Base-by-base conservation (phyloP, 495 filamentous ascomycete species). In the Oidiodendron maius region DNA sequence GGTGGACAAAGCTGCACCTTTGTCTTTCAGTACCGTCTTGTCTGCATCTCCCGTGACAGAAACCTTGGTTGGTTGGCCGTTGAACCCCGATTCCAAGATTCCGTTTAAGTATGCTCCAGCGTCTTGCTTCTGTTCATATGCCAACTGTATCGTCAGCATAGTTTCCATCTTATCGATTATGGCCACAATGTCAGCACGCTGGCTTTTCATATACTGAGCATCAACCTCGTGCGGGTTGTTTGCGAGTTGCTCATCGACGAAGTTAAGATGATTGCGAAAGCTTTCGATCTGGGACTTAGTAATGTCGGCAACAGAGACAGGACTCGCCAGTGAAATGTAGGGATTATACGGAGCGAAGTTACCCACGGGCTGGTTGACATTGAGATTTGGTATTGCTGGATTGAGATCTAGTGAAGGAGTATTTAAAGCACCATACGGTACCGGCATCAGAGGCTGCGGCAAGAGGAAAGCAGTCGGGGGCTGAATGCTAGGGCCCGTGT, bases 221-320 rank as follows among this genome's bases (percentile, higher is more conserved):
- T 77, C 71, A 46, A 76, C 71, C 49, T 77, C 73, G 37, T 76
- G 67, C 17, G 60, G 64, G 35, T 74, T 72, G 56, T 67, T 70
- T 36, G 67, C 66, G 26, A 74, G 52, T 48, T 77, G 71, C 40
- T 68, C 60, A 38, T 74, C 67, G 32, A 71, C 61, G 38, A 67
- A 66, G 43, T 71, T 73, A 36, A 77, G 59, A 12, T 56, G 54
- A 12, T 17, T 16, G 36, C 57, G 52, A 30, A 71, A 39, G 13
- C 42, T 24, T 15, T 55, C 51, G 15, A 58, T 50, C 37, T 57
- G 57, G 10, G 30, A 11, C n/a, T 49, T 44, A 3, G 50, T 49
- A 16, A 57, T 44, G 20, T 55, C 52, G 12, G 44, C 40, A 24
- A 48, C 12, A 24, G 40, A 40, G 16, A 39, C 15, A 21, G 52